Percentiles rank a stretch among this genome's conserved stretches.
phyloP scores from a whole-genome alignment of 2,329 filamentous ascomycete species.

The Graphilbum fragrans region DNA sequence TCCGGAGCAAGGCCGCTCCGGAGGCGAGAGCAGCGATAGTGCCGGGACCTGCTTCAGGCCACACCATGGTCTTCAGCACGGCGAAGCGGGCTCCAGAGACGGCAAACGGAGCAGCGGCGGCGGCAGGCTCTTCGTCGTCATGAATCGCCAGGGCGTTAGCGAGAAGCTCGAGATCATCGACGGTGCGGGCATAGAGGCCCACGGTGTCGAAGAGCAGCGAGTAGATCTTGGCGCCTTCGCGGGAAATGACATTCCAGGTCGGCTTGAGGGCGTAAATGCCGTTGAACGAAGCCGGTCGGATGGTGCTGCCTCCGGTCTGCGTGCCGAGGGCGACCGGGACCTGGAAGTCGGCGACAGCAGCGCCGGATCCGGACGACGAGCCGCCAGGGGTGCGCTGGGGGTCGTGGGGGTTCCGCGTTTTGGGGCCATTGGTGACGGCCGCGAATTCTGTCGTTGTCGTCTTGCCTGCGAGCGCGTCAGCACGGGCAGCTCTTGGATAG shows the following conservation, averaged over 20 bases:
- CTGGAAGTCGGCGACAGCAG: conserved; percentile 54
- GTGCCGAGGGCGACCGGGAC: conserved; percentile 49
- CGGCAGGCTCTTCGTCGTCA: conserved; percentile 29
- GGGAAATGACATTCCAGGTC: conserved; percentile 50
- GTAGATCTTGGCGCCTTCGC: conserved; percentile 49
- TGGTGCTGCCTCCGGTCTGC: conserved; percentile 52
- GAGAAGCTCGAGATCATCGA: conserved; percentile 46
- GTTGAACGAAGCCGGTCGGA: conserved; percentile 53
- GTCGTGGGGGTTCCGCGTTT: conserved; percentile 46
- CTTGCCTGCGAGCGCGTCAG: conserved; percentile 24
- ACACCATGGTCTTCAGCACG: conserved; percentile 39
- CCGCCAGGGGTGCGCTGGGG: conserved; percentile 47
- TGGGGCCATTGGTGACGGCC: conserved; percentile 37
- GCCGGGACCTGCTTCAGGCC: conserved; percentile 31
- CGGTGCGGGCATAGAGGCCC: conserved; percentile 44
- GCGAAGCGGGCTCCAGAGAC: conserved; percentile 40
- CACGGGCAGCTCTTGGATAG: neutral
- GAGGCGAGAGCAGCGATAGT: conserved; percentile 28
- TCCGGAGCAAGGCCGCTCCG: conserved; percentile 24
- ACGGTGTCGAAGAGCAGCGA: conserved; percentile 49
- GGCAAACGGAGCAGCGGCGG: conserved; percentile 11
- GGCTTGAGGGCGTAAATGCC: conserved; percentile 55
- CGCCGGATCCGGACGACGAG: conserved; percentile 54
- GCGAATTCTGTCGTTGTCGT: conserved; percentile 55
- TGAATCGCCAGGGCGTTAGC: conserved; percentile 38